phyloP scores from a whole-genome alignment of 116 monocot genomes.

The Zostera marina region DNA sequence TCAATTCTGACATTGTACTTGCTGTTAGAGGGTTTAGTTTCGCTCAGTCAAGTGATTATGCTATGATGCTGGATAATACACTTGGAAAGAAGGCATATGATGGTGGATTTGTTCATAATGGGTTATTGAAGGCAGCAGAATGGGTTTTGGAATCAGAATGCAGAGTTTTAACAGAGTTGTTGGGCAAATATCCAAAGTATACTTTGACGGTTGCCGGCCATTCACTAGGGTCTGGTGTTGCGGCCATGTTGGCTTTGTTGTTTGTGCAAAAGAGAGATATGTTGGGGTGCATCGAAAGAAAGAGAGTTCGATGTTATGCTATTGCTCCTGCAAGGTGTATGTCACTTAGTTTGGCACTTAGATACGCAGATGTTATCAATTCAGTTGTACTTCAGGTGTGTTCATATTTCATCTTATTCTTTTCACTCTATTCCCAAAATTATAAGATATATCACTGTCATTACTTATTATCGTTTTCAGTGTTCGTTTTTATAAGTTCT shows the following conservation, averaged over 20 bases:
- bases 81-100: conserved; percentile 78
- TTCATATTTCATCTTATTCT: conserved; percentile 11
- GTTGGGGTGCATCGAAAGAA: conserved; percentile 55
- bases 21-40: conserved; percentile 75
- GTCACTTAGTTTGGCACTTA: conserved; percentile 87
- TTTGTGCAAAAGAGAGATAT: conserved; percentile 49
- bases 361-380: conserved; percentile 86
- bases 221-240: conserved; percentile 84
- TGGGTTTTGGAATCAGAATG: conserved; percentile 67
- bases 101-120: conserved; percentile 91
- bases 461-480: no score
- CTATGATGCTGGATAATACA: conserved; percentile 65
- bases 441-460: no score
- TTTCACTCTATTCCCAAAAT: not conserved
- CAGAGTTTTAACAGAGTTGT: conserved; percentile 36
- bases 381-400: conserved; percentile 80
- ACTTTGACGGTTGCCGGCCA: conserved; percentile 82
- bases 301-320: conserved; percentile 63
- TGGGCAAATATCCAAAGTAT: conserved; percentile 44
- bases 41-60: conserved; percentile 67
- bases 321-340: conserved; percentile 90
- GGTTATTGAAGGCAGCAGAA: conserved; percentile 65
- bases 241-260: conserved; percentile 68
- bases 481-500: no score
- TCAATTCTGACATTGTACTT: conserved; percentile 53